phyloP scores from a whole-genome alignment of 164 flowering plant species.

The Litsea cubeba region DNA sequence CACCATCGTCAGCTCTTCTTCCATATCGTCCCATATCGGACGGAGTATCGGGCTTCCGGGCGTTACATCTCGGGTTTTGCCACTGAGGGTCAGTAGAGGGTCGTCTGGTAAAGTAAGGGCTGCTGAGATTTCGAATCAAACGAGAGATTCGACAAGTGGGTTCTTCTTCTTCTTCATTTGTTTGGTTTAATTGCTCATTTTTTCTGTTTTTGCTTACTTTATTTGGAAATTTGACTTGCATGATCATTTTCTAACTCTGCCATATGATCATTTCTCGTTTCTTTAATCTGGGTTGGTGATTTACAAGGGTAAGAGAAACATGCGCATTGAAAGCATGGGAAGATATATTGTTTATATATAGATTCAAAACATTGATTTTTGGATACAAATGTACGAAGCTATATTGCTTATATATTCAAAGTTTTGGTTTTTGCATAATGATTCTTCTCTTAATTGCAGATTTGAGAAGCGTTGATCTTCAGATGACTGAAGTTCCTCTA shows the following conservation, averaged over 20 bases:
- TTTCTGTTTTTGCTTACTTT: too few relatives aligned
- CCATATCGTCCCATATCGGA: slow-evolving; percentile 2
- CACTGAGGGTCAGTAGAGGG: slow-evolving; percentile 14
- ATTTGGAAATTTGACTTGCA: too few relatives aligned
- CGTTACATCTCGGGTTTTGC: slow-evolving; percentile 8
- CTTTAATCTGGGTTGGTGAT: too few relatives aligned
- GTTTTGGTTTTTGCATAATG: background rate
- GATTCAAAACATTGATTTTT: too few relatives aligned
- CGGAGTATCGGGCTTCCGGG: slow-evolving; percentile 18
- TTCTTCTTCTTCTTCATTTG: background rate
- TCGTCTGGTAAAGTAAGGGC: slow-evolving; percentile 11
- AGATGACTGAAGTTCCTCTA: slow-evolving; percentile 39
- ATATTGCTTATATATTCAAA: too few relatives aligned
- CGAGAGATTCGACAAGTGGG: slow-evolving; percentile 27
- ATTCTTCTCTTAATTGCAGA: slow-evolving; percentile 21
- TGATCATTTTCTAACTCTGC: too few relatives aligned
- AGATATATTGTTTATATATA: too few relatives aligned
- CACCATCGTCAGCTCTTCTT: slow-evolving; percentile 7
- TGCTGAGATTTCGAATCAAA: slow-evolving; percentile 18
- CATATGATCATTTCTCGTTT: too few relatives aligned
- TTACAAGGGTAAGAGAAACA: too few relatives aligned
- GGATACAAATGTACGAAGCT: too few relatives aligned
- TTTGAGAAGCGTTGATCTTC: background rate
- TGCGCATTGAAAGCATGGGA: too few relatives aligned
- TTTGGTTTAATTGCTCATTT: too few relatives aligned